Evolutionary conservation across 768 basidiomycete genomes (phyloP).

Genomic region (Holtermanniella nyarrowii): DNA sequence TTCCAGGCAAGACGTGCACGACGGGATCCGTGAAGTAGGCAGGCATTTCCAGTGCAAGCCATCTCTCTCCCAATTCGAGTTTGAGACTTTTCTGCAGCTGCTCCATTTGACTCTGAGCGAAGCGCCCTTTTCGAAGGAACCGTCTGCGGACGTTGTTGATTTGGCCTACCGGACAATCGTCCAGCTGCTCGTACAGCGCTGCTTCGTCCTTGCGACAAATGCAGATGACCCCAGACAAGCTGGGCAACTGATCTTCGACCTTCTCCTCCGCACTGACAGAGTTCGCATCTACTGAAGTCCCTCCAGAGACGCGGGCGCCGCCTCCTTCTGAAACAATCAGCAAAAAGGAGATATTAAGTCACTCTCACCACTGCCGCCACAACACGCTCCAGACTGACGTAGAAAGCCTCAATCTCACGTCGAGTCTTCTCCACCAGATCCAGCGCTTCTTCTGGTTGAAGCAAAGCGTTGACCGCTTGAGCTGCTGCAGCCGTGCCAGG

Average conservation of each 20-base stretch:
- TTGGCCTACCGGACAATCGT: conserved; percentile 2
- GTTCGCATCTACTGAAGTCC: too few relatives aligned
- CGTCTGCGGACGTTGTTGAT: conserved; percentile 16
- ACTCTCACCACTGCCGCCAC: conserved; percentile 3
- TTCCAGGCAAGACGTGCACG: conserved; percentile 21
- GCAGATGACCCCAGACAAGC: background rate
- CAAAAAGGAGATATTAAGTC: background rate
- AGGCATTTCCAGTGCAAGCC: conserved; percentile 5
- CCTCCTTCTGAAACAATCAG: background rate
- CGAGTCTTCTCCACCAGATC: background rate
- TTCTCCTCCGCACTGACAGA: background rate
- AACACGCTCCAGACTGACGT: conserved; percentile 1
- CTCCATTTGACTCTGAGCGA: background rate
- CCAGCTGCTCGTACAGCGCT: conserved; percentile 2
- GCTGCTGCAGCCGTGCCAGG: conserved; percentile 10
- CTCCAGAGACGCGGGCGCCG: too few relatives aligned
- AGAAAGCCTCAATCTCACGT: conserved; percentile 7
- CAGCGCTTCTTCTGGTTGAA: background rate
- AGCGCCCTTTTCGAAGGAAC: background rate
- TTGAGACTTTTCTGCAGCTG: too few relatives aligned
- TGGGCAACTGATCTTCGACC: background rate
- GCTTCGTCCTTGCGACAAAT: background rate
- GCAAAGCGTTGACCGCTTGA: background rate
- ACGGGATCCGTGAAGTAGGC: conserved; percentile 4
- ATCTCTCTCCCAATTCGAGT: too few relatives aligned